Base-by-base conservation (phyloP, 2,329 filamentous ascomycete species). In the Leptosphaerulina australis region DNA sequence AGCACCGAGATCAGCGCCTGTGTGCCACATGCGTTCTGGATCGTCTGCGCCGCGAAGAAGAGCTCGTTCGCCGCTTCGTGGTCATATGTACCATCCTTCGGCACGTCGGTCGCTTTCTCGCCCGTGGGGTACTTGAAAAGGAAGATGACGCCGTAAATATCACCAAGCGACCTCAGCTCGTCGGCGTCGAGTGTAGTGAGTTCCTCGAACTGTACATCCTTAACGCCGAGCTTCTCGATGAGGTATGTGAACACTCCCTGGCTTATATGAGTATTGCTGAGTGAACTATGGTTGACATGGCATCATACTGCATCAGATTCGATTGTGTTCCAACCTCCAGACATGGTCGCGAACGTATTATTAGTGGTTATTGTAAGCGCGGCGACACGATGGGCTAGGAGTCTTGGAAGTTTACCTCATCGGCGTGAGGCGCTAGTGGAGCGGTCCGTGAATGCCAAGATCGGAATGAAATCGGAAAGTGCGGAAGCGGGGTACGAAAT, bases 21-120 rank as follows among this genome's bases (percentile, higher is more conserved):
- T 12, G 94, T 99, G 34, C 92, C 94, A 76, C 94, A 99, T 6
- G 94, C 94, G 75, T 99, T 99, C 75, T 97, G 93, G 71, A 99
- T 99, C 3, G 93, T 97, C 78, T 99, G 94, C 22, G 88, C 86
- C 3, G 94, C 94, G 75, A 99, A 99, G 81, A 96, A 99, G 64
- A 96, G 81, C 55, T 83, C 81, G 56, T 91, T 86, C 14, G 88
- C 79, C 11, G 91, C 90, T 12, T 79, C 81, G 62, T 85, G 79
- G 76, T 97, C 91, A 73, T 90, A 96, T 25, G 77, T 80, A 54
- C 94, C 94, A 72, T 97, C 92, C 58, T 85, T 83, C 0, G 92
- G 91, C 34, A 82, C 82, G 48, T 84, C 80, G 31, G 81, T 74
- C 29, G 84, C 77, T 80, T 87, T 63, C 74, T 83, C 79, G 69